These are phyloP conservation scores for Lachnellula arida DNA, from an alignment of 2,329 filamentous ascomycete genomes.

Conservation along the genomic window DNA sequence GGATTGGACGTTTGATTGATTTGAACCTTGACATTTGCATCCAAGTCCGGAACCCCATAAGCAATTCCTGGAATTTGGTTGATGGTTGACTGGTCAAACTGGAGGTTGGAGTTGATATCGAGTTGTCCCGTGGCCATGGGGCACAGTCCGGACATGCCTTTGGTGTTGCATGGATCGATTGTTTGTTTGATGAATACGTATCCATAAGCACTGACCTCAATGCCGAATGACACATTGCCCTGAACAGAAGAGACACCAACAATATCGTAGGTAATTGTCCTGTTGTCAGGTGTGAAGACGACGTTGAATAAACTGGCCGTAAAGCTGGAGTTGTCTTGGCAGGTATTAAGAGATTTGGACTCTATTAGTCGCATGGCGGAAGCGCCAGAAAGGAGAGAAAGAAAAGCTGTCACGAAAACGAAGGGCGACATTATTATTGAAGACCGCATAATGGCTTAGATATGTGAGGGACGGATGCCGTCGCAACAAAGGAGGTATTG, in stretches of 20 bases:
- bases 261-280: constrained; percentile 67
- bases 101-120: constrained; percentile 67
- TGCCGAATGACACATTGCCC: constrained; percentile 73
- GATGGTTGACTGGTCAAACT: constrained; percentile 52
- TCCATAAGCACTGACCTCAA: constrained; percentile 78
- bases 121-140: constrained; percentile 86
- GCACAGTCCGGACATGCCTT: constrained; percentile 69
- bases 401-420: constrained; percentile 25
- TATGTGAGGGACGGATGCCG: constrained; percentile 21
- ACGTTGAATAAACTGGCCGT: constrained; percentile 87
- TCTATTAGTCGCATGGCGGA: constrained; percentile 44
- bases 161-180: constrained; percentile 70
- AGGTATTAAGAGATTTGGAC: constrained; percentile 80
- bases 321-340: constrained; percentile 79
- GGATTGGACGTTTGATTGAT: constrained; percentile 63
- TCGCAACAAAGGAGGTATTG: constrained; percentile 13
- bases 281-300: constrained; percentile 70
- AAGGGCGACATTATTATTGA: constrained; percentile 26
- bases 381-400: constrained; percentile 24
- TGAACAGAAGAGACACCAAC: constrained; percentile 78
- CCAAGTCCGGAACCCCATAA: constrained; percentile 85
- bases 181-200: constrained; percentile 63
- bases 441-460: constrained; percentile 25
- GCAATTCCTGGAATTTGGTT: constrained; percentile 73
- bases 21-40: constrained; percentile 76